Base-by-base conservation (phyloP, 2,329 filamentous ascomycete genomes). In the Torrubiellomyces zombiae region DNA sequence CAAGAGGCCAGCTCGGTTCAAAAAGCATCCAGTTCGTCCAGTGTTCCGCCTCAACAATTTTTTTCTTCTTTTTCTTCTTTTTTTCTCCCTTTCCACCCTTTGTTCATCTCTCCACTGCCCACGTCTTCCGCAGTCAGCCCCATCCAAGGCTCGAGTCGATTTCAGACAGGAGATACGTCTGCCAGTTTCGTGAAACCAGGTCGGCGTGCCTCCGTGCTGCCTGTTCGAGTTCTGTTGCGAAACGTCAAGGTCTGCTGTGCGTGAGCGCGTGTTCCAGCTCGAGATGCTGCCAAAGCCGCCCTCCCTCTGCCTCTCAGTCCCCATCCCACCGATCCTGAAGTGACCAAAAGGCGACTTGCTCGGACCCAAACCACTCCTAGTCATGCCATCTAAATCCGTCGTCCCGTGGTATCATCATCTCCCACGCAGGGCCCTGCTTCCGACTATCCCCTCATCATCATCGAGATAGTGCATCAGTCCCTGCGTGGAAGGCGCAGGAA, bases 371-470 rank as follows among this genome's bases (percentile, higher is more conserved):
- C n/a, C n/a, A n/a, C n/a, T n/a, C n/a, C n/a, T n/a, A n/a, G n/a
- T n/a, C n/a, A n/a, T 49, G 37, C 42, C 44, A 44, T 41, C 39
- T 43, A 41, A 37, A 38, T 36, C 38, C 41, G 35, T 47, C 44
- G 38, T 48, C 39, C 43, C n/a, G 31, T 47, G 41, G 45, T 50
- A 49, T 50, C 44, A 42, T 48, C 38, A 37, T 38, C 26, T 22
- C 26, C 28, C 24, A 34, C 26, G 35, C 27, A 30, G 35, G 25
- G 26, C 35, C 31, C 30, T 33, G 32, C 26, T 37, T 36, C 28
- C 31, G 37, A 31, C 35, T 34, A 33, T 36, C 36, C 37, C 33
- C 33, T 32, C 32, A 38, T 37, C 35, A 32, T n/a, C n/a, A n/a
- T n/a, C n/a, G 31, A 35, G 32, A 40, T 33, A 37, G 39, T 29